phyloP scores from a whole-genome alignment of 1,139 yeast genomes.

The Maudiozyma humilis region DNA sequence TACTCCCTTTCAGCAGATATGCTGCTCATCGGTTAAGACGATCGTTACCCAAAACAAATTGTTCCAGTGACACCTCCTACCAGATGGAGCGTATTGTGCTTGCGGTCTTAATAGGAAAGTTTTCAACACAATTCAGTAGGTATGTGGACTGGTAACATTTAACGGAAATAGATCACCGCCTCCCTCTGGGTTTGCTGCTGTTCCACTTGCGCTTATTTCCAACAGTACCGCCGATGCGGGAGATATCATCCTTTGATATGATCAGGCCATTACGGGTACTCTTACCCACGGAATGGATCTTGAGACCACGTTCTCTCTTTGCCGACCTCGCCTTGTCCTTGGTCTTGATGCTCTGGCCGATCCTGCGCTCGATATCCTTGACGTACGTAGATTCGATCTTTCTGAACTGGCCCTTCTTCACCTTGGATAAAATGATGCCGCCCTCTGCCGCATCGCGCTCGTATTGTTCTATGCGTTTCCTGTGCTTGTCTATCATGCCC shows the following conservation, averaged over 20 bases:
- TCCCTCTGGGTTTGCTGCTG: slow-evolving; percentile 1
- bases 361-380: slow-evolving; percentile 45
- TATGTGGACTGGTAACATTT: no score
- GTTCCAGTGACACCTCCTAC: no score
- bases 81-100: no score
- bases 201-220: slow-evolving; percentile 4
- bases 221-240: slow-evolving; percentile 35
- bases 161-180: background rate
- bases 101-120: no score
- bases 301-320: slow-evolving; percentile 67
- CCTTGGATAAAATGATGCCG: slow-evolving; percentile 69
- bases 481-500: slow-evolving; percentile 62
- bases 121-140: no score
- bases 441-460: slow-evolving; percentile 81
- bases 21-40: no score
- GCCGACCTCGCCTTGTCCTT: slow-evolving; percentile 29
- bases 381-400: slow-evolving; percentile 41
- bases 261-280: slow-evolving; percentile 75
- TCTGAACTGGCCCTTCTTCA: slow-evolving; percentile 56
- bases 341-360: slow-evolving; percentile 39
- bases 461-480: slow-evolving; percentile 44
- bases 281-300: slow-evolving; percentile 69
- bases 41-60: no score
- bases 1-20: no score
- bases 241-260: slow-evolving; percentile 64